Evolutionary conservation across 2,329 filamentous ascomycete species (phyloP), one percentile per base, ranked within the genome.

Genomic region (Hypoxylon sp.): DNA sequence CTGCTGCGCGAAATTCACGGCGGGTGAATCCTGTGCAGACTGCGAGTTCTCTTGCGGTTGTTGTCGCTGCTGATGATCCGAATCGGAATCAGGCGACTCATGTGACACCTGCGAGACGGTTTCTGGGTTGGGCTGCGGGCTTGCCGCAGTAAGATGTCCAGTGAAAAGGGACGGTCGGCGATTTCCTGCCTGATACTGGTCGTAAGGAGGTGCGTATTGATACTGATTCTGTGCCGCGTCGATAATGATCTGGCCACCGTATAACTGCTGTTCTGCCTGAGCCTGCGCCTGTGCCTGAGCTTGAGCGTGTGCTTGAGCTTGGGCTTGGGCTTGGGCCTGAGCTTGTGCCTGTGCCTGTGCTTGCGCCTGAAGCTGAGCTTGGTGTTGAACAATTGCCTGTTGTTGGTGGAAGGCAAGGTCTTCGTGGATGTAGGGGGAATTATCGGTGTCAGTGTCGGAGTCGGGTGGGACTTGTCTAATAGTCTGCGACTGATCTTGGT

Each of bases 21-120:
- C 79, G 26, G 84, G 80, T 10, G 83, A 82, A n/a, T 78, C 77
- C 69, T 84, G 83, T 52, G 79, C 76, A 56, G 83, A 81, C 35
- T 85, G 82, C 58, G 81, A 73, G 70, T 80, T 81, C 69, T 79
- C 76, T 67, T 81, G 75, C 31, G 42, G 51, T 53, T 51, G 74
- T 55, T 59, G 65, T 29, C 65, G 66, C n/a, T 68, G 75, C 62
- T 65, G 75, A 56, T 81, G 80, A 66, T 87, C 86, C 42, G 81
- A 81, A 69, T 89, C 87, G 46, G 82, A 80, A 17, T 84, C 77
- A 37, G 85, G 85, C 35, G 88, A 90, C 65, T 91, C 89, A 82
- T 87, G 84, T 75, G 89, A 91, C 72, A 88, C 77, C 77, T 90
- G 88, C 5, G 88, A 90, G 39, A 88, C 78, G 4, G 88, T 89